Conservation (phyloP, 306 rosid genomes). For the Trifolium repens region DNA sequence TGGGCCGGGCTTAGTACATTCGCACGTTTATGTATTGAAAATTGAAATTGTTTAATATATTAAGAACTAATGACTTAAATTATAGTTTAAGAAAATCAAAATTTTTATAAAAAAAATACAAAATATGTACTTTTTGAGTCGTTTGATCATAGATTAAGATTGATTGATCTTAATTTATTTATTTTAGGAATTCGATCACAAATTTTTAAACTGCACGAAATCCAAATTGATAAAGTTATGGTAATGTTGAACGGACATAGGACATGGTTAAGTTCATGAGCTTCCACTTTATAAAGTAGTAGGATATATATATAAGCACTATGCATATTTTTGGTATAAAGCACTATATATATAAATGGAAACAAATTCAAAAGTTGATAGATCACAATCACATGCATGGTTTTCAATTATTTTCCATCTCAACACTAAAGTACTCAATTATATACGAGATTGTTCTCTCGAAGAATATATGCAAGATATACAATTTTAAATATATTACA, state of each 20-base stretch:
- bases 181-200: background rate
- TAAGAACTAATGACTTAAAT: background rate
- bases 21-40: no score
- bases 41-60: no score
- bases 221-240: background rate
- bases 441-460: background rate
- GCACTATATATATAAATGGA: background rate
- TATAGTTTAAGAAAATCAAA: background rate
- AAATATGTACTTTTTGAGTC: background rate
- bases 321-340: no score
- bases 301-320: background rate
- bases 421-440: constrained; percentile 24
- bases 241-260: background rate
- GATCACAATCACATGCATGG: constrained; percentile 35
- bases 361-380: constrained; percentile 21
- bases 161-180: background rate
- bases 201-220: background rate
- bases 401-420: constrained; percentile 24
- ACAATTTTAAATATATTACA: background rate
- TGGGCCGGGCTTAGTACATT: no score
- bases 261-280: constrained; percentile 19
- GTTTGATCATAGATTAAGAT: background rate
- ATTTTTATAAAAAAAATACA: background rate
- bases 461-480: constrained; percentile 3
- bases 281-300: constrained; percentile 35